phyloP scores from a whole-genome alignment of 1,284 basidiomycete genomes.

The Microstroma glucosiphilum region DNA sequence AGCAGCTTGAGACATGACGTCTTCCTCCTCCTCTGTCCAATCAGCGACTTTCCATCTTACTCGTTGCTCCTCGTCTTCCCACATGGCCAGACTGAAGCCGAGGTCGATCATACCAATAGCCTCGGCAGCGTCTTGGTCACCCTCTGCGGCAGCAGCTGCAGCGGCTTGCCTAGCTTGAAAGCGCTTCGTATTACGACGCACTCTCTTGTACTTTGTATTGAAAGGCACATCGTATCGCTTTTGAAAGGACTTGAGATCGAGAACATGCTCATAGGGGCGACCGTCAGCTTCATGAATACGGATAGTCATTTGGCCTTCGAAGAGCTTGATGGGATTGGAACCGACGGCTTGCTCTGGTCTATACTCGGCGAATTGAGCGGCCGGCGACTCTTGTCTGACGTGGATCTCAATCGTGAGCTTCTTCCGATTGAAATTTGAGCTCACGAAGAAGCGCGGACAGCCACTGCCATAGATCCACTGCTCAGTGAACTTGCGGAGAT shows the following conservation, averaged over 20 bases:
- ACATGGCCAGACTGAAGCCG: constrained; percentile 88
- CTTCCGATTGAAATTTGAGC: constrained; percentile 90
- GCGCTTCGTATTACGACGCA: constrained; percentile 85
- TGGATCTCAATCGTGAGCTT: constrained; percentile 96
- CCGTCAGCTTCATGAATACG: constrained; percentile 98
- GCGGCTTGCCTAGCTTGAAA: constrained; percentile 89
- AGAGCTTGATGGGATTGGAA: constrained; percentile 53
- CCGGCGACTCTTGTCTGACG: constrained; percentile 80
- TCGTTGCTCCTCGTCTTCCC: constrained; percentile 73
- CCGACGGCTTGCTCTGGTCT: constrained; percentile 41
- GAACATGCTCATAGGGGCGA: constrained; percentile 95
- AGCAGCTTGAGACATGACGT: constrained; percentile 71
- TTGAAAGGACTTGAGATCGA: constrained; percentile 78
- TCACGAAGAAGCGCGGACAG: constrained; percentile 82
- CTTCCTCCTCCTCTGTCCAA: constrained; percentile 96
- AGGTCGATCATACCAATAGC: constrained; percentile 90
- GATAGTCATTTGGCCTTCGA: constrained; percentile 84
- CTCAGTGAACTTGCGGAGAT: constrained; percentile 81
- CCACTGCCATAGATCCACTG: constrained; percentile 99
- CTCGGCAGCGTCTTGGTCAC: constrained; percentile 66
- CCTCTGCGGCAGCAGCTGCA: constrained; percentile 80
- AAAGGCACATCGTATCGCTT: constrained; percentile 96
- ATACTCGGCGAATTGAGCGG: constrained; percentile 52
- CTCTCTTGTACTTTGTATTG: constrained; percentile 99
- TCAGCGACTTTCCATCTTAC: constrained; percentile 83